Conservation (phyloP, 257 asterid genomes). For the Capsicum pubescens region DNA sequence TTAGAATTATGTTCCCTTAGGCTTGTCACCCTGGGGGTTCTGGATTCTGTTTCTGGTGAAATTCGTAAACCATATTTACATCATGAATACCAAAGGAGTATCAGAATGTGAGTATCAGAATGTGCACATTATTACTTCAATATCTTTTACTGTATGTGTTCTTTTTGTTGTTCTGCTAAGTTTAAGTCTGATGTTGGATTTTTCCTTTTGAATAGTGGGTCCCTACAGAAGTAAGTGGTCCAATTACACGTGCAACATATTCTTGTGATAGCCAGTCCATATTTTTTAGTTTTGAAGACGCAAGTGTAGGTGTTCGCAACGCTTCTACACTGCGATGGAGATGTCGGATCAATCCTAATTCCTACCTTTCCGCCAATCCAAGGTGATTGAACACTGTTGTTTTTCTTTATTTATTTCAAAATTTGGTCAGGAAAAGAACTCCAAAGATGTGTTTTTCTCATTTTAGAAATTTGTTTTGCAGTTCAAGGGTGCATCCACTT, state of each 20-base stretch:
- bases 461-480: slow-evolving; percentile 30
- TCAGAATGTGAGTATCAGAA: background rate
- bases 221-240: slow-evolving; percentile 68
- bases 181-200: slow-evolving; percentile 24
- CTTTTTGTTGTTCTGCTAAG: background rate
- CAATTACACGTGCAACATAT: slow-evolving; percentile 67
- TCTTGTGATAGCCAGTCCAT: slow-evolving; percentile 63
- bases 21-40: background rate
- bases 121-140: background rate
- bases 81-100: background rate
- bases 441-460: background rate
- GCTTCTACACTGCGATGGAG: too few relatives aligned
- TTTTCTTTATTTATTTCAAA: slow-evolving; percentile 1
- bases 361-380: slow-evolving; percentile 58
- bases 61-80: background rate
- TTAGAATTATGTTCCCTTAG: background rate
- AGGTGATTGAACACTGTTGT: slow-evolving; percentile 39
- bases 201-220: slow-evolving; percentile 51
- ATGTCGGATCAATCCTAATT: slow-evolving; percentile 13
- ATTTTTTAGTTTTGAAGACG: too few relatives aligned
- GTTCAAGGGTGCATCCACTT: slow-evolving; percentile 54
- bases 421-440: background rate
- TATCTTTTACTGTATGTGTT: background rate
- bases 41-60: background rate
- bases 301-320: too few relatives aligned